Evolutionary conservation across 192 early-diverging fungal genomes (phyloP).

Genomic region (Haplosporangium gracile): DNA sequence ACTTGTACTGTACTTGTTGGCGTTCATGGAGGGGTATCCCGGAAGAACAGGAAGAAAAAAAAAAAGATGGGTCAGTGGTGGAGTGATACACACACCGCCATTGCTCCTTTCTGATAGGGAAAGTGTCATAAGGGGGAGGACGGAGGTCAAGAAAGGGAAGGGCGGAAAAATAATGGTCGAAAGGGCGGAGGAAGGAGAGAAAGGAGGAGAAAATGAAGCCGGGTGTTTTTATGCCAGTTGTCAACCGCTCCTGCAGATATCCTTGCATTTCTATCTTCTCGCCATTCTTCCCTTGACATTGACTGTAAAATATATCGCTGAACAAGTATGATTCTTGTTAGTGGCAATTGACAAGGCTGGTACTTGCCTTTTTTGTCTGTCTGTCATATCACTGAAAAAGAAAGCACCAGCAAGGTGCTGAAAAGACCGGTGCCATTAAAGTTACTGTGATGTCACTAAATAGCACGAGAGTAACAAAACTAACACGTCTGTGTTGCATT

Average conservation of each 20-base stretch:
- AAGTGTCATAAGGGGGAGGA: not conserved
- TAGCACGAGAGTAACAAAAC: conserved; percentile 42
- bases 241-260: not conserved
- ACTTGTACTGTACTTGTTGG: not conserved
- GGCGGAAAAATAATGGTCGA: not conserved
- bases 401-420: not conserved
- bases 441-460: not conserved
- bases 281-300: not conserved
- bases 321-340: no score
- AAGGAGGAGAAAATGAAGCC: not conserved
- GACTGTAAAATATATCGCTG: no score
- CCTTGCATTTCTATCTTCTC: not conserved
- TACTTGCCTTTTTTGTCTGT: no score
- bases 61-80: not conserved
- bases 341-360: no score
- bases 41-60: not conserved
- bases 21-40: not conserved
- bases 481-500: not conserved
- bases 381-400: conserved; percentile 30
- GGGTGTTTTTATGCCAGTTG: not conserved
- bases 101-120: not conserved
- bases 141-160: not conserved
- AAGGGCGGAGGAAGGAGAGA: not conserved
- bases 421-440: no score
- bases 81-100: not conserved